Percentiles rank a stretch among this genome's conserved stretches.
These are phyloP conservation scores for Babesia divergens DNA, from an alignment of 169 alveolate genomes.

Conservation along the genomic window DNA sequence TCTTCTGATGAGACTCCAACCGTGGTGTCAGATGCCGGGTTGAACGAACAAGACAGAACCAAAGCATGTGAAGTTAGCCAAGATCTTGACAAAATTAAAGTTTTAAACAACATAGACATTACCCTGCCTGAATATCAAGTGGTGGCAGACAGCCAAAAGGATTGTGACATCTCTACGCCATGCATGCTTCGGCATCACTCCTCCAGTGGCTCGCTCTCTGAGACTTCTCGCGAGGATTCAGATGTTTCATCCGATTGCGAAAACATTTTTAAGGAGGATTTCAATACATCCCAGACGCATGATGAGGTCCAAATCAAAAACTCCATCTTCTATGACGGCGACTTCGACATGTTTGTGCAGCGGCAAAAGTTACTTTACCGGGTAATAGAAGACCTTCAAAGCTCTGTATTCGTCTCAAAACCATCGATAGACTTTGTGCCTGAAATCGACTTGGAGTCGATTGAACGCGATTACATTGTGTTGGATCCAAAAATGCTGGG, in stretches of 20 bases:
- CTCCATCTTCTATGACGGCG: slow-evolving; percentile 29
- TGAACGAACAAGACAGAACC: neutral
- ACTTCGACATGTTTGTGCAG: slow-evolving; percentile 4
- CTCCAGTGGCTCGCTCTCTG: slow-evolving; percentile 16
- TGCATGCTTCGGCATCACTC: slow-evolving; percentile 27
- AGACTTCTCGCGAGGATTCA: slow-evolving; percentile 20
- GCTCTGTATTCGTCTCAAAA: slow-evolving; percentile 24
- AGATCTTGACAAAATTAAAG: neutral
- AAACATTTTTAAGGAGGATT: neutral
- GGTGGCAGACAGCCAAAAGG: neutral
- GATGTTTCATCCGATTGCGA: slow-evolving; percentile 8
- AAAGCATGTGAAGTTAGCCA: neutral
- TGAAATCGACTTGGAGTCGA: neutral
- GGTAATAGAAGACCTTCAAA: slow-evolving; percentile 22
- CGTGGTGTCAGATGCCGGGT: neutral
- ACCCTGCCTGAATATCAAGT: slow-evolving; percentile 10
- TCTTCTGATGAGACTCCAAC: neutral
- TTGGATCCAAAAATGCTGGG: slow-evolving; percentile 8
- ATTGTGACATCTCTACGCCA: neutral
- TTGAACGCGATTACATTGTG: slow-evolving; percentile 22
- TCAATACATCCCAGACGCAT: neutral
- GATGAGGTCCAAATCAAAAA: slow-evolving; percentile 1
- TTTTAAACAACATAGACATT: neutral
- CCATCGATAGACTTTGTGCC: slow-evolving; percentile 32
- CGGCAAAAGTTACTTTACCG: slow-evolving; percentile 19